Evolutionary conservation across 2,329 filamentous ascomycete species (phyloP).

Genomic region (Trichoderma citrinoviride): DNA sequence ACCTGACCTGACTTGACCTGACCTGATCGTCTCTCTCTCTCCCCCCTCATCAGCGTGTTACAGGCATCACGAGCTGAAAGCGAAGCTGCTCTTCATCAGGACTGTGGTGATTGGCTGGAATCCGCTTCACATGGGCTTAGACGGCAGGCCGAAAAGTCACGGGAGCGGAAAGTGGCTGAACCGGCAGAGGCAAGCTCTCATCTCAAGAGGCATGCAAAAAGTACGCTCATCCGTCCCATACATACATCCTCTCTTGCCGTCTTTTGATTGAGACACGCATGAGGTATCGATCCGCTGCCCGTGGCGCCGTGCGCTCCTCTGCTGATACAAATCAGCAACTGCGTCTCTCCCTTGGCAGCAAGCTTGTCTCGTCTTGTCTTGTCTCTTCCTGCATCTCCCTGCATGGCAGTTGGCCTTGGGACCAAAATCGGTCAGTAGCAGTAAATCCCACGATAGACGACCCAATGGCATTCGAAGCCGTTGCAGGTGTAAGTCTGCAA

Average conservation of each 20-base stretch:
- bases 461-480: neutral
- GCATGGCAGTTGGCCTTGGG: neutral
- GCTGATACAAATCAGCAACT: neutral
- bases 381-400: neutral
- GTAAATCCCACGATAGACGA: neutral
- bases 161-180: conserved; percentile 6
- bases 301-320: neutral
- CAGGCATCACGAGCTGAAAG: neutral
- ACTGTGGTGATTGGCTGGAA: neutral
- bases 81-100: neutral
- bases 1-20: neutral
- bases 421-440: neutral
- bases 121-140: neutral
- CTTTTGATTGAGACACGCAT: conserved; percentile 11
- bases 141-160: neutral
- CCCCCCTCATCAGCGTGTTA: too few species aligned
- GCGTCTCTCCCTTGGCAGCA: neutral
- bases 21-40: too few species aligned
- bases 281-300: conserved; percentile 2
- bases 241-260: neutral
- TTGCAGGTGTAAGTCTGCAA: neutral
- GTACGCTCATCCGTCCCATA: too few species aligned
- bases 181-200: neutral
- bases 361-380: neutral
- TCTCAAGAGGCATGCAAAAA: neutral